These are phyloP conservation scores for Amaranthus hypochondriacus DNA, from an alignment of 148 eudicot species.

Conservation along the genomic window DNA sequence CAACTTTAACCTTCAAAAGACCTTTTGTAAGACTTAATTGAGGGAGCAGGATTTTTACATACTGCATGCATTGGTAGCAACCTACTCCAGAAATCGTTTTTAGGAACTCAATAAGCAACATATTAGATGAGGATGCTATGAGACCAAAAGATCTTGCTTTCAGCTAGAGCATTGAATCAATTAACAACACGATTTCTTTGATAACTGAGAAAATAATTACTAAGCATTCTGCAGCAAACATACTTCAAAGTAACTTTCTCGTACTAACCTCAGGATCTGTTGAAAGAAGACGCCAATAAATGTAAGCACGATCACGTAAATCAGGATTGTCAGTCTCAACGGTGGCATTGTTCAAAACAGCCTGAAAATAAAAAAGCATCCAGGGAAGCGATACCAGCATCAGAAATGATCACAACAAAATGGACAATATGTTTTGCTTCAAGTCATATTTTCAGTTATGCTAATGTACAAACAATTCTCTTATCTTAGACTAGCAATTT, in stretches of 20 bases:
- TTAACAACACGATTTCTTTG: neutral
- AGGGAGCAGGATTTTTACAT: neutral
- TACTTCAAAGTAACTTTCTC: conserved; percentile 1
- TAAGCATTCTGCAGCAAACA: neutral
- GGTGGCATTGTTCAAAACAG: conserved; percentile 95
- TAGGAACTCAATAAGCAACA: neutral
- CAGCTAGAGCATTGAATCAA: too few species aligned
- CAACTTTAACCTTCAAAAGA: too few species aligned
- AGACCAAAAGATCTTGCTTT: neutral
- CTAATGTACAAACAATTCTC: neutral
- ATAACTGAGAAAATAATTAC: neutral
- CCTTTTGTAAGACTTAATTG: too few species aligned
- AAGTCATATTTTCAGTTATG: neutral
- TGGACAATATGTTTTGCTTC: neutral
- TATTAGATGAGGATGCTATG: neutral
- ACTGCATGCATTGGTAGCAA: neutral
- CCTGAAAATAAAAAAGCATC: conserved; percentile 42
- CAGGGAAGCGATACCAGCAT: conserved; percentile 7
- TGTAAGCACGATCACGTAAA: conserved; percentile 93
- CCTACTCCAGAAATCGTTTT: neutral
- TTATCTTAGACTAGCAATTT: neutral
- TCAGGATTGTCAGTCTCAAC: conserved; percentile 99
- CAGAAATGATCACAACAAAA: neutral
- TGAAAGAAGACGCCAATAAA: conserved; percentile 98
- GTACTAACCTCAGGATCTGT: conserved; percentile 92